These are phyloP conservation scores for Acacia concinna DNA, from an alignment of 331 rosid species.

Conservation along the genomic window DNA sequence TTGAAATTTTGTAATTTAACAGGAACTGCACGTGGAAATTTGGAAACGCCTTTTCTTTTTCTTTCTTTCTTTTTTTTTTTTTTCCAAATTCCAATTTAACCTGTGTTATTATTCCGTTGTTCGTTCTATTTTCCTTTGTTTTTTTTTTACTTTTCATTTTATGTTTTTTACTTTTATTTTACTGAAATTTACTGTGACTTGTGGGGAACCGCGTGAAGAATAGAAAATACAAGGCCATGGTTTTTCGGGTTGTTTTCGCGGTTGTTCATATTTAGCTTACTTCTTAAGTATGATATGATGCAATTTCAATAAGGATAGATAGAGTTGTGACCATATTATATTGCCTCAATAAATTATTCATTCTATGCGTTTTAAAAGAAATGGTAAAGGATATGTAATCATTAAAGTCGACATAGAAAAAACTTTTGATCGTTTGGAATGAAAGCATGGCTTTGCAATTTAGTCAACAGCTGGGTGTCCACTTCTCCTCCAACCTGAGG, in stretches of 20 bases:
- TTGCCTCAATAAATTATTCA: no score
- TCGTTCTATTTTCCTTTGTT: not conserved
- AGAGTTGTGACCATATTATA: no score
- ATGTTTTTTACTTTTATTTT: not conserved
- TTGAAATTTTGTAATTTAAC: slow-evolving; percentile 17
- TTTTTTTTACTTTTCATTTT: not conserved
- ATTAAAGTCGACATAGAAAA: no score
- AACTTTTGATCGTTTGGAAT: no score
- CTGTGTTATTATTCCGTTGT: not conserved
- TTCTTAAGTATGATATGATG: not conserved
- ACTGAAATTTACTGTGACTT: not conserved
- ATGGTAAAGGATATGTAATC: no score
- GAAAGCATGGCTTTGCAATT: no score
- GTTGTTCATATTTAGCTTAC: not conserved
- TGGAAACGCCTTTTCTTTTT: not conserved
- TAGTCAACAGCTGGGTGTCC: no score
- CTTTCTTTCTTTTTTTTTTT: not conserved
- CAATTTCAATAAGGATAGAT: no score
- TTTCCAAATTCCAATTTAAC: not conserved
- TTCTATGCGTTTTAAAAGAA: no score
- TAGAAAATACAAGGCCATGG: not conserved
- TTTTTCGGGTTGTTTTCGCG: not conserved
- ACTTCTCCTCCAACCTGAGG: no score
- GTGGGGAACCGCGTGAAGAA: not conserved
- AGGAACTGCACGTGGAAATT: slow-evolving; percentile 11